Conservation (phyloP, 768 basidiomycete genomes). For the Panellus pusillus region DNA sequence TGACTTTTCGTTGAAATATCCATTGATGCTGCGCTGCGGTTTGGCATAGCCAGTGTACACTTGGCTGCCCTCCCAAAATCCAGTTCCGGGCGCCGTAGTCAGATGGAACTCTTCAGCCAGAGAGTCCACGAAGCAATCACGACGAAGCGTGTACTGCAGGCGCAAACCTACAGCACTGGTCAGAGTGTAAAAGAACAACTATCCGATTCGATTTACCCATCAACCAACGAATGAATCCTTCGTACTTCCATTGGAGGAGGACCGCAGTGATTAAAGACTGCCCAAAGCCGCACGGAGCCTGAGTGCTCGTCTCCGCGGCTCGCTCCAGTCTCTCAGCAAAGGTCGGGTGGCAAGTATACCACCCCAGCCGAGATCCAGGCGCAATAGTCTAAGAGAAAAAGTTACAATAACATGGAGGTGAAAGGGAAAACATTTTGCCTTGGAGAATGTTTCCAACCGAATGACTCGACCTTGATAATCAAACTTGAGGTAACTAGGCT, state of each 20-base stretch:
- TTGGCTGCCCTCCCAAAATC: slow-evolving; percentile 36
- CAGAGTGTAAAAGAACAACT: not conserved
- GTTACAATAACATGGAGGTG: not conserved
- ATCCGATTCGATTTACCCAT: slow-evolving; percentile 43
- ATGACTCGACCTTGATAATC: slow-evolving; percentile 85
- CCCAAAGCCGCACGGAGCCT: slow-evolving; percentile 70
- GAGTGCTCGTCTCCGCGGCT: slow-evolving; percentile 65
- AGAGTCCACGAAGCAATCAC: slow-evolving; percentile 65
- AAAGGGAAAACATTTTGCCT: slow-evolving; percentile 38
- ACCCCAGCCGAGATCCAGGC: slow-evolving; percentile 77
- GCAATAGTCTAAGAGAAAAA: slow-evolving; percentile 52
- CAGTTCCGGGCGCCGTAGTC: slow-evolving; percentile 32
- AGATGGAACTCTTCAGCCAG: slow-evolving; percentile 65
- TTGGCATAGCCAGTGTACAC: slow-evolving; percentile 49
- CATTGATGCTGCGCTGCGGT: slow-evolving; percentile 20
- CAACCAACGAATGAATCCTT: slow-evolving; percentile 79
- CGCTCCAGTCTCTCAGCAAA: slow-evolving; percentile 78
- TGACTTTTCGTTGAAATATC: slow-evolving; percentile 41
- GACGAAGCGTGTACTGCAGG: slow-evolving; percentile 54
- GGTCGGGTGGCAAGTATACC: slow-evolving; percentile 73
- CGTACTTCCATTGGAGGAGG: slow-evolving; percentile 63
- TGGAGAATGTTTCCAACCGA: slow-evolving; percentile 78
- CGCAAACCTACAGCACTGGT: slow-evolving; percentile 43
- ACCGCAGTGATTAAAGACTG: slow-evolving; percentile 66
- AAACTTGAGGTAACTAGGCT: slow-evolving; percentile 63